A percentile compares a stretch with the other conserved stretches of the same genome.
phyloP scores from a whole-genome alignment of 2,329 filamentous ascomycete genomes.

The Alternaria consortialis region DNA sequence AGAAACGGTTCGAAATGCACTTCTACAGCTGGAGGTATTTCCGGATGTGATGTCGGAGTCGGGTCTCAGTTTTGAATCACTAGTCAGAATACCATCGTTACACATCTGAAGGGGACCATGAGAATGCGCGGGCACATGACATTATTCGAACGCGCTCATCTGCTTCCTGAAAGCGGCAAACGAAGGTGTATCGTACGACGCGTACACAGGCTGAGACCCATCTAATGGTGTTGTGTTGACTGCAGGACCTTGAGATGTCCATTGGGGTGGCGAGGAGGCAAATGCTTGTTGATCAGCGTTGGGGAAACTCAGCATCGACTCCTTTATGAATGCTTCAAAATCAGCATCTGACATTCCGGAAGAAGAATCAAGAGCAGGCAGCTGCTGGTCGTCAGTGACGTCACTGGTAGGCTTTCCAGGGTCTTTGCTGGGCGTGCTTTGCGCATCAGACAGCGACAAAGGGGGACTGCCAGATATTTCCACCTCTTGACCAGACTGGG shows the following conservation, averaged over 20 bases:
- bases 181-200: neutral
- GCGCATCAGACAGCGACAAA: neutral
- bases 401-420: neutral
- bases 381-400: neutral
- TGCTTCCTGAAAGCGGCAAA: neutral
- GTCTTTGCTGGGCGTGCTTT: neutral
- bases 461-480: neutral
- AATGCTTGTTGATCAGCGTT: neutral
- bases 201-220: neutral
- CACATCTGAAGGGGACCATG: too few species aligned
- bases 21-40: neutral
- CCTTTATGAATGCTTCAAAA: neutral
- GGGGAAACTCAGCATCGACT: neutral
- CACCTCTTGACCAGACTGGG: neutral
- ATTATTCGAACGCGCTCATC: neutral
- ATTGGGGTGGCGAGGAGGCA: neutral
- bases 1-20: neutral
- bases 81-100: neutral
- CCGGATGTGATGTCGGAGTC: neutral
- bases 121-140: neutral
- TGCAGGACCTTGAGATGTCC: neutral
- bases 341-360: neutral
- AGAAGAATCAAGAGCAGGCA: neutral
- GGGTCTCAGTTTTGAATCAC: neutral
- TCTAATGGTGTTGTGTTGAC: neutral